Percentiles rank a stretch among this genome's conserved stretches.
Evolutionary conservation across 192 early-diverging fungal species (phyloP).

Genomic region (Jimgerdemannia flammicorona): DNA sequence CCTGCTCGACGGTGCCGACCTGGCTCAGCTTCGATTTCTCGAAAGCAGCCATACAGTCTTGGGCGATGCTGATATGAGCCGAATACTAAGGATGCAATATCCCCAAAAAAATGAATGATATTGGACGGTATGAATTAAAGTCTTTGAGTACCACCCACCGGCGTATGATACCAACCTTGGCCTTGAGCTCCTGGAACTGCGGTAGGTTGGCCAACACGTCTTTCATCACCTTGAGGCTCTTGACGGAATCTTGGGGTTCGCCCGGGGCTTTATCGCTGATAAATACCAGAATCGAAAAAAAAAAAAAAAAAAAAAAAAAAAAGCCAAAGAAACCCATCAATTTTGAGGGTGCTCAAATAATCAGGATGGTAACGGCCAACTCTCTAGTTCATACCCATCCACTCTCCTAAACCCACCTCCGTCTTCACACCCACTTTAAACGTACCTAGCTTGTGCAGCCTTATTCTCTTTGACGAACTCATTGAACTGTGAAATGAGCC

Average conservation of each 20-base stretch:
- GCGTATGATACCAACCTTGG: conserved; percentile 28
- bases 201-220: conserved; percentile 79
- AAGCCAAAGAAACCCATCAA: not conserved
- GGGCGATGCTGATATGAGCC: conserved; percentile 81
- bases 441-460: conserved; percentile 37
- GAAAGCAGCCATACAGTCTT: conserved; percentile 78
- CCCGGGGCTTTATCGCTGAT: not conserved
- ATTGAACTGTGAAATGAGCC: conserved; percentile 70
- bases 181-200: conserved; percentile 84
- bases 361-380: too few relatives aligned
- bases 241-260: conserved; percentile 43
- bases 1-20: conserved; percentile 77
- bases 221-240: conserved; percentile 79
- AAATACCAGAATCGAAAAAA: too few relatives aligned
- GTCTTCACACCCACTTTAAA: not conserved
- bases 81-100: conserved; percentile 62
- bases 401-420: not conserved
- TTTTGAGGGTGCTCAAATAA: not conserved
- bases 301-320: not conserved
- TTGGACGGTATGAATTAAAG: too few relatives aligned
- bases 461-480: conserved; percentile 79
- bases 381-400: too few relatives aligned
- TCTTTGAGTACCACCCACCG: too few relatives aligned
- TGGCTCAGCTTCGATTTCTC: conserved; percentile 60
- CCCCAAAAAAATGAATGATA: not conserved